Percentiles rank a stretch among this genome's conserved stretches.
These are phyloP conservation scores for Medakamo hakoo DNA, from an alignment of 139 green algal species.

Conservation along the genomic window DNA sequence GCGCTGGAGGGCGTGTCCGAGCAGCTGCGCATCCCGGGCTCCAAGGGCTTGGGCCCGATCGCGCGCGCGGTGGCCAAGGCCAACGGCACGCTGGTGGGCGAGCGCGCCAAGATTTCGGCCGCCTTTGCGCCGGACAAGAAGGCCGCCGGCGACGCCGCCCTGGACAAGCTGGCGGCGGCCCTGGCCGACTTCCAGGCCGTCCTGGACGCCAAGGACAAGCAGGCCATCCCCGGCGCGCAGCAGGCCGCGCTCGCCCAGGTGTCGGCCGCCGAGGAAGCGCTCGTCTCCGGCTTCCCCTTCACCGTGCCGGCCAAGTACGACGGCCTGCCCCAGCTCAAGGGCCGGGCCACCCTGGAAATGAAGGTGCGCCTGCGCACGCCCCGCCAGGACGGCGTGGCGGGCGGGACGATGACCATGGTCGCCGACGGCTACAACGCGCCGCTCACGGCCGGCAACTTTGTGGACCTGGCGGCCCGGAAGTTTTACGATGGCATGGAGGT, in stretches of 20 bases:
- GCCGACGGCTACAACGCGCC: conserved; percentile 96
- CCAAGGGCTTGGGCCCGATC: conserved; percentile 59
- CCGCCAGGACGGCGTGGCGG: conserved; percentile 32
- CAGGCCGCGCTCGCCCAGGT: conserved; percentile 70
- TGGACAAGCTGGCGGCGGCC: conserved; percentile 18
- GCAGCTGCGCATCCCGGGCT: conserved; percentile 64
- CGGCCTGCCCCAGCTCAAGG: conserved; percentile 79
- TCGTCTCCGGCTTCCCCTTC: conserved; percentile 89
- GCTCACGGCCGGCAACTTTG: conserved; percentile 78
- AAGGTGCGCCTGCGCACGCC: conserved; percentile 47
- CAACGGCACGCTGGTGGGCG: conserved; percentile 27
- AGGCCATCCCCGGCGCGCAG: conserved; percentile 58
- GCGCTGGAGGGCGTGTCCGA: conserved; percentile 80
- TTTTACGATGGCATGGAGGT: conserved; percentile 98
- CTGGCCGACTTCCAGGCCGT: conserved; percentile 53
- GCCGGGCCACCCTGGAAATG: conserved; percentile 85
- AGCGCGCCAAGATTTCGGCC: conserved; percentile 34
- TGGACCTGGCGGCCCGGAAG: conserved; percentile 70
- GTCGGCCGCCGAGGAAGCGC: conserved; percentile 71
- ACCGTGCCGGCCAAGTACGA: conserved; percentile 73
- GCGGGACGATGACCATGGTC: conserved; percentile 46
- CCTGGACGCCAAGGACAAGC: conserved; percentile 69
- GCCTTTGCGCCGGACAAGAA: conserved; percentile 63
- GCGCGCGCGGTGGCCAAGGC: conserved; percentile 34
- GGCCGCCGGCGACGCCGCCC: conserved; percentile 21